Percentiles rank a stretch among this genome's conserved stretches.
Evolutionary conservation across 108 stramenopile genomes (phyloP).

Genomic region (Discostella stelligeroides): DNA sequence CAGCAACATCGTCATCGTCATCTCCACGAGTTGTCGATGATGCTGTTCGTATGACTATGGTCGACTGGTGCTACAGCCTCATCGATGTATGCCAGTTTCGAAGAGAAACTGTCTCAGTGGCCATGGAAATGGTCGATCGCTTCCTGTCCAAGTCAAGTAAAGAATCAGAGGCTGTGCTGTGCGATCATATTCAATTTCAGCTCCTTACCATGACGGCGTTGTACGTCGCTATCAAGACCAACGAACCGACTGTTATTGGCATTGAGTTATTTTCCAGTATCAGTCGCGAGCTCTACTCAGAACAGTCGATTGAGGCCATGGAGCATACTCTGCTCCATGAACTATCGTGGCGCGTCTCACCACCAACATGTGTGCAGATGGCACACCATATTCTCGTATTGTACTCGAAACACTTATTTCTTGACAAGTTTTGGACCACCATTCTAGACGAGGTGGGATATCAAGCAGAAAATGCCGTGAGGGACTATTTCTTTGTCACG

Average conservation of each 20-base stretch:
- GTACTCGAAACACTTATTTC: not conserved
- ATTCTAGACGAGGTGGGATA: constrained; percentile 34
- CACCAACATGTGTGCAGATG: constrained; percentile 26
- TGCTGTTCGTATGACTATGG: constrained; percentile 32
- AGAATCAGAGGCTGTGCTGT: constrained; percentile 3
- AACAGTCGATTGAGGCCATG: constrained; percentile 56
- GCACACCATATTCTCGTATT: constrained; percentile 29
- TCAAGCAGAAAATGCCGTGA: constrained; percentile 41
- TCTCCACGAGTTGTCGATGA: too few relatives aligned
- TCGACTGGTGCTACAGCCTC: constrained; percentile 62
- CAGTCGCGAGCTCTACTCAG: constrained; percentile 50
- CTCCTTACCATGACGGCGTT: constrained; percentile 56
- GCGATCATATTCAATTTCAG: constrained; percentile 47
- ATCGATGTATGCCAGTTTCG: constrained; percentile 50
- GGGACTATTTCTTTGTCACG: constrained; percentile 22
- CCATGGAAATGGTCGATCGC: constrained; percentile 61
- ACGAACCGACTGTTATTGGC: constrained; percentile 55
- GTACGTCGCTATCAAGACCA: constrained; percentile 62
- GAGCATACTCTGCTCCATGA: constrained; percentile 45
- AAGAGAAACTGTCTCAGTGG: constrained; percentile 63
- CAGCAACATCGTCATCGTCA: too few relatives aligned
- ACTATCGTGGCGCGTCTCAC: constrained; percentile 43
- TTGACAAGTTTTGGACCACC: constrained; percentile 3
- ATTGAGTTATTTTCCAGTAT: constrained; percentile 52
- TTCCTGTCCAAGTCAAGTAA: constrained; percentile 37